Base-by-base conservation (phyloP, 1,284 basidiomycete genomes). In the Leccinum solheimii region DNA sequence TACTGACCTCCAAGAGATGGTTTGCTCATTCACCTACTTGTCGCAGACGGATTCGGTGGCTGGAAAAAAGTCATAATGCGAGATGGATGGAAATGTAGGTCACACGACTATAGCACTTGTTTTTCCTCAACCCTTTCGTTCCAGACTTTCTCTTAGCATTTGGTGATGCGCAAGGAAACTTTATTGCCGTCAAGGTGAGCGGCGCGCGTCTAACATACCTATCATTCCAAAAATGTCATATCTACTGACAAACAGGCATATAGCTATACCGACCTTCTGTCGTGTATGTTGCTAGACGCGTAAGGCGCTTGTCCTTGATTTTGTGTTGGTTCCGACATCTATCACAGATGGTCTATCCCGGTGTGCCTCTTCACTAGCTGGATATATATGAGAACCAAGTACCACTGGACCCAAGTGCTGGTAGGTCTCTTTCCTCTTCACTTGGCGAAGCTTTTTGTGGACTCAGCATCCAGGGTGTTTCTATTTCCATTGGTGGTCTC, bases 71-170 rank as follows among this genome's bases (percentile, higher is more conserved):
- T 94, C 78, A 75, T 94, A 26, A 67, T 81, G 56, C 79, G 78
- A 19, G 92, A 94, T 71, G 92, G 92, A 6, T 94, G 92, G 92
- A 93, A 89, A 81, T 95, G 91, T 91, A 62, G n/a, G 85, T 76
- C 51, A 16, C 19, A 56, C 19, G 2, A 6, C 5, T 21, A 27
- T n/a, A 16, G 26, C 21, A 13, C 27, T 27, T 3, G 32, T 43
- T 36, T 16, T 52, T 49, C 5, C 38, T 60, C 21, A 61, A 49
- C 16, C 11, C 0, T 19, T 16, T 5, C 19, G 11, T 32, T 52
- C 8, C 64, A 92, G 91, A 94, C 73, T 77, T 91, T 67, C 82
- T 94, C 56, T 77, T 95, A 9, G 89, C 88, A 9, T 83, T 84
- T 30, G 86, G 84, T 72, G 92, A 94, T 71, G 90, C 92, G 9